Base-by-base conservation (phyloP, 345 rosid genomes). In the Boechera retrofracta region DNA sequence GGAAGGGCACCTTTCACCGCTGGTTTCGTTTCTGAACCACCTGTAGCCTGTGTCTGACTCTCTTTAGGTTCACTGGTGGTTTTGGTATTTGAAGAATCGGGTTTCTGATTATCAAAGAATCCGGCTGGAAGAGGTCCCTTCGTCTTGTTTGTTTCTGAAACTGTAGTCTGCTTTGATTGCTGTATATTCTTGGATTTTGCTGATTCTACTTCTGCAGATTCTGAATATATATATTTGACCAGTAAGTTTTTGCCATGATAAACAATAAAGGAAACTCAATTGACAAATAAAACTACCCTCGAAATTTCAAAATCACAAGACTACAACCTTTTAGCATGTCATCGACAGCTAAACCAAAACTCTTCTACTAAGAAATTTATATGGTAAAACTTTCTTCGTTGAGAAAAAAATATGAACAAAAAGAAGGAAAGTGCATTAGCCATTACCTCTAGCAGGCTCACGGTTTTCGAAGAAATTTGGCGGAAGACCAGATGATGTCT, bases 51-150 rank as follows among this genome's bases (percentile, higher is more conserved):
- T 45, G 32, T 10, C 55, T 80, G 66, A 42, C 74, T 76, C 65
- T 71, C 64, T 54, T 47, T 54, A 72, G 64, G 69, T 35, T 84
- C 92, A 71, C 29, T 65, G 56, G 75, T 59, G 55, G 83, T 80
- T 79, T 85, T 86, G 75, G 74, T 81, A 55, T 89, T 82, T 73
- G 89, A 87, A 69, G 89, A 88, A 64, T 86, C 89, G 49, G 86
- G 85, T 48, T 83, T 86, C 85, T 87, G 86, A 56, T 79, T 83
- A 74, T 92, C 98, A 44, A 92, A 91, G 82, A 95, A 95, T 52
- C 90, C 96, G 39, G 82, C 92, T 62, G 97, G 99, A 62, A 95
- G 91, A 71, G 87, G 83, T 69, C 87, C 89, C 67, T 85, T 85
- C 3, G 72, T 54, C 66, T 68, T 86, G 71, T 83, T 89, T 61